Conservation (phyloP, 352 stramenopile species). For the Phytophthora fragariaefolia region DNA sequence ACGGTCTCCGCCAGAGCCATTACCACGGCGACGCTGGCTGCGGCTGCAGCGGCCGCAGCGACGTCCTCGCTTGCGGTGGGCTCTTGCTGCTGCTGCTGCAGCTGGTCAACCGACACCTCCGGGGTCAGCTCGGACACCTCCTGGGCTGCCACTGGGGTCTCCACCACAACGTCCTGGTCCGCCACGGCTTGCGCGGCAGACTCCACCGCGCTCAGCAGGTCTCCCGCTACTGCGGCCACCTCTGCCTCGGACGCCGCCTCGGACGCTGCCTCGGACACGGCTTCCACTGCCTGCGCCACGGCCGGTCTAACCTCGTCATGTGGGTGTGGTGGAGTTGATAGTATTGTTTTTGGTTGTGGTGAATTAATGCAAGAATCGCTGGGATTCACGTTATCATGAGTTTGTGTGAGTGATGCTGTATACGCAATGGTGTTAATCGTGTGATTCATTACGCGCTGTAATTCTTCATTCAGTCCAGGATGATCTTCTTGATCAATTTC, state of each 20-base stretch:
- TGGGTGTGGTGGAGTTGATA: too few relatives aligned
- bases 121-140: neutral
- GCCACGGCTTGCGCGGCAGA: neutral
- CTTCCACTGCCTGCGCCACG: neutral
- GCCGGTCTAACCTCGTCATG: too few relatives aligned
- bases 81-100: neutral
- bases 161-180: neutral
- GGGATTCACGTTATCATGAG: too few relatives aligned
- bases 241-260: neutral
- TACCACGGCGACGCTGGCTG: too few relatives aligned
- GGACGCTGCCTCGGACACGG: neutral
- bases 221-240: constrained; percentile 6
- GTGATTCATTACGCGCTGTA: neutral
- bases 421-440: neutral
- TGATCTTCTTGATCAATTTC: neutral
- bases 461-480: neutral
- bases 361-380: too few relatives aligned
- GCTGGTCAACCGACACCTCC: neutral
- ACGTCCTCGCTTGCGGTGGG: neutral
- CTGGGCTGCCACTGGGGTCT: neutral
- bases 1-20: too few relatives aligned
- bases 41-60: too few relatives aligned
- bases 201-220: constrained; percentile 20
- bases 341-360: too few relatives aligned
- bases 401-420: too few relatives aligned